Percentiles rank a stretch among this genome's conserved stretches.
Conservation (phyloP, 768 basidiomycete genomes). For the Lentinula raphanica region DNA sequence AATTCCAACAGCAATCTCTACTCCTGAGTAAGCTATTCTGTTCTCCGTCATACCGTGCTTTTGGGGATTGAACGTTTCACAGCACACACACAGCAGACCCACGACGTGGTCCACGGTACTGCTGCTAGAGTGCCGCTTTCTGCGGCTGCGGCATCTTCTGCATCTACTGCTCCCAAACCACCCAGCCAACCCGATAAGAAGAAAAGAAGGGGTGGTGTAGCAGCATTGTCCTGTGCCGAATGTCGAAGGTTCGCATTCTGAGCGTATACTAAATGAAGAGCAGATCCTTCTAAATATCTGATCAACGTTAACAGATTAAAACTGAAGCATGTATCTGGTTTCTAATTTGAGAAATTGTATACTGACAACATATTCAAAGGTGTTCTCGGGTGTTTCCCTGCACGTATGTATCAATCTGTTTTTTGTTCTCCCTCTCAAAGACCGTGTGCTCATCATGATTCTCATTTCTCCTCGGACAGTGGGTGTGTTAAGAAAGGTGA, state of each 20-base stretch:
- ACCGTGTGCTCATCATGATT: slow-evolving; percentile 4
- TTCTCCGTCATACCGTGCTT: too few relatives aligned
- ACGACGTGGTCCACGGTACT: slow-evolving; percentile 6
- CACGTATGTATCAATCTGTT: slow-evolving; percentile 34
- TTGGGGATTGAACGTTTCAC: too few relatives aligned
- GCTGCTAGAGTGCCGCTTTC: slow-evolving; percentile 6
- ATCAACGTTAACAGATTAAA: neutral
- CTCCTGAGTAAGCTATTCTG: neutral
- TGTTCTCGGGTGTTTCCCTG: slow-evolving; percentile 53
- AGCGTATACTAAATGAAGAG: neutral
- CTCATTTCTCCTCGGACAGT: slow-evolving; percentile 24
- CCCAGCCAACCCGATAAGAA: slow-evolving; percentile 3
- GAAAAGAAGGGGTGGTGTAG: slow-evolving; percentile 5
- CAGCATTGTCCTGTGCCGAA: slow-evolving; percentile 5
- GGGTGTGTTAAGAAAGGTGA: slow-evolving; percentile 55
- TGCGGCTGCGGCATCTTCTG: slow-evolving; percentile 2
- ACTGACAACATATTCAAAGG: neutral
- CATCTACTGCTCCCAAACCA: neutral
- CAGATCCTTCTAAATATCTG: neutral
- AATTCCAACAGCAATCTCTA: slow-evolving; percentile 1
- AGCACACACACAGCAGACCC: slow-evolving; percentile 6
- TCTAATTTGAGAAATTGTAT: too few relatives aligned
- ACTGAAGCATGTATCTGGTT: neutral
- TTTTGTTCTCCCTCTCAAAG: neutral
- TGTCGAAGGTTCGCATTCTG: neutral